Conservation (phyloP, 2,329 filamentous ascomycete genomes). For the Helotiales sp. region DNA sequence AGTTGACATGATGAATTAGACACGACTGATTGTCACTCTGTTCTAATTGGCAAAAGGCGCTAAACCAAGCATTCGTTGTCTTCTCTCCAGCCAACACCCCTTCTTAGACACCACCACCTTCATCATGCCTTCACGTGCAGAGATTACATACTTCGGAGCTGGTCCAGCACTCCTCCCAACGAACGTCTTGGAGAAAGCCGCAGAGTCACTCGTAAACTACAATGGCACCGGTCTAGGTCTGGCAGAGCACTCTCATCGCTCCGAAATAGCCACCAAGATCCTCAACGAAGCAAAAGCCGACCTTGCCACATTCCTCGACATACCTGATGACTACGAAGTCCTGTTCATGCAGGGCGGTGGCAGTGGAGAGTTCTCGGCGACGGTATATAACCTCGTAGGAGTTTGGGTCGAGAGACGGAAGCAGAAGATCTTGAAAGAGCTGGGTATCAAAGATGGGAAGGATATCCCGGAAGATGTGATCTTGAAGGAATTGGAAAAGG, state of each 20-base stretch:
- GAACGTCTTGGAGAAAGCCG: constrained; percentile 76
- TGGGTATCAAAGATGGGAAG: constrained; percentile 52
- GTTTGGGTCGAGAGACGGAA: constrained; percentile 79
- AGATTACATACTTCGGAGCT: constrained; percentile 87
- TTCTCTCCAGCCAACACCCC: no score
- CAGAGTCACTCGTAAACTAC: constrained; percentile 80
- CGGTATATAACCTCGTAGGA: constrained; percentile 81
- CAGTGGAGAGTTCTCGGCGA: constrained; percentile 82
- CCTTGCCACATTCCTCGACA: constrained; percentile 74
- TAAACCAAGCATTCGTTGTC: neutral
- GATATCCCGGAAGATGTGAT: constrained; percentile 59
- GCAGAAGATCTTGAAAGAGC: constrained; percentile 60
- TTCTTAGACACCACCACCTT: no score
- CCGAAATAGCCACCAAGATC: constrained; percentile 76
- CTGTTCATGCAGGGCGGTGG: constrained; percentile 89
- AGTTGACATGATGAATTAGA: neutral
- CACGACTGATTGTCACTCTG: neutral
- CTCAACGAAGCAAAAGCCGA: constrained; percentile 79
- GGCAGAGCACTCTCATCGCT: constrained; percentile 90
- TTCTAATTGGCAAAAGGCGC: neutral
- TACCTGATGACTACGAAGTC: constrained; percentile 86
- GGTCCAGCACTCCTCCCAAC: constrained; percentile 89
- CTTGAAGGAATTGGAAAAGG: constrained; percentile 63
- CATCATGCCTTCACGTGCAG: constrained; percentile 71
- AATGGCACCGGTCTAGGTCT: constrained; percentile 81